These are phyloP conservation scores for Yarrowia yakushimensis DNA, from an alignment of 805 yeast species.

Conservation along the genomic window DNA sequence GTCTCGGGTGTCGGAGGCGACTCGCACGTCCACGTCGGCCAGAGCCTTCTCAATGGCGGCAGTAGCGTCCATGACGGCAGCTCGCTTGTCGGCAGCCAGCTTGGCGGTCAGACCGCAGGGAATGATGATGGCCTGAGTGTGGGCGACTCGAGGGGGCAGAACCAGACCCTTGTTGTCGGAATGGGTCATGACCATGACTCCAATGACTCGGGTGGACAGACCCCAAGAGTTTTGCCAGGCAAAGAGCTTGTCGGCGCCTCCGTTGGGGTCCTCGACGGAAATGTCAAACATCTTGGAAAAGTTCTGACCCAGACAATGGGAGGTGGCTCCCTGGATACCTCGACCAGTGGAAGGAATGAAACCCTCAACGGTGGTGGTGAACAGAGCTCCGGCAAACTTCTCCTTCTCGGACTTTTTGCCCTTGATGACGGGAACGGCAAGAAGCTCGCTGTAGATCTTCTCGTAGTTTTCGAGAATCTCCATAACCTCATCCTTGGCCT, in stretches of 20 bases:
- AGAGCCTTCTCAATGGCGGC: constrained; percentile 63
- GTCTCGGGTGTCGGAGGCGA: constrained; percentile 81
- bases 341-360: constrained; percentile 98
- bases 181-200: constrained; percentile 99
- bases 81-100: constrained; percentile 72
- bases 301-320: constrained; percentile 96
- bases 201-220: constrained; percentile 94
- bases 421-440: constrained; percentile 95
- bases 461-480: constrained; percentile 84
- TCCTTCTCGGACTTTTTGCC: constrained; percentile 97
- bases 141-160: constrained; percentile 95
- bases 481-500: constrained; percentile 77
- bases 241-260: constrained; percentile 72
- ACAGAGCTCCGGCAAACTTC: constrained; percentile 96
- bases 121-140: constrained; percentile 82
- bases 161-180: constrained; percentile 98
- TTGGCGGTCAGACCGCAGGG: constrained; percentile 94
- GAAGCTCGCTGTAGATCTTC: constrained; percentile 78
- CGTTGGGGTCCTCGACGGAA: constrained; percentile 92
- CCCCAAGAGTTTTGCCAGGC: constrained; percentile 99
- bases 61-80: constrained; percentile 66
- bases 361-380: constrained; percentile 95
- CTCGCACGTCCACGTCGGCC: constrained; percentile 62
- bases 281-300: constrained; percentile 98
- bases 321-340: constrained; percentile 99